Base-by-base conservation (phyloP, 2,329 filamentous ascomycete species). In the Massarina eburnea region DNA sequence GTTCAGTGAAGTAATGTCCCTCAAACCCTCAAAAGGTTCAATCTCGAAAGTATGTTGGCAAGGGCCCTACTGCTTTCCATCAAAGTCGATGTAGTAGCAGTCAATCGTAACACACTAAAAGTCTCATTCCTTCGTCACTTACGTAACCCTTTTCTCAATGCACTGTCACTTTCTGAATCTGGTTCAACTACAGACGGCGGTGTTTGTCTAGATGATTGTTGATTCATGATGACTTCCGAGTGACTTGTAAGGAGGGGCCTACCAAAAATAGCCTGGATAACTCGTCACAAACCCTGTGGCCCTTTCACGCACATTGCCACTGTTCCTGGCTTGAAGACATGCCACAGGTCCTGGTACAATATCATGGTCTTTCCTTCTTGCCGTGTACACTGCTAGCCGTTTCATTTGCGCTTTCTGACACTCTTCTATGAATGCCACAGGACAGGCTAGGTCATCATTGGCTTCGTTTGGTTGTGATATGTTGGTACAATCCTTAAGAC, bases 41-140 rank as follows among this genome's bases (percentile, higher is more conserved):
- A 71, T 51, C 0, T 45, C 15, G n/a, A 68, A 61, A 0, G 7
- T 41, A 1, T 46, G 53, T 1, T 2, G 9, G 0, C 68, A 60
- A 0, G 66, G 66, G 0, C 67, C 67, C 1, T 68, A 38, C 1
- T 41, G 17, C 3, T 54, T 54, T 0, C 68, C 68, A 26, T 71
- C 64, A 40, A 67, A 71, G 40, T 69, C 57, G 14, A 68, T 50
- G 20, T 60, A 57, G 12, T 62, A 54, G 24, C 45, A 48, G n/a
- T 15, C 18, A 8, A 48, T 36, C 8, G 27, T 35, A 5, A 48
- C 22, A 3, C 20, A 24, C 14, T n/a, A n/a, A n/a, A n/a, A n/a
- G 30, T 7, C 33, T 20, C 14, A 10, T 37, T 14, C 2, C 15
- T 10, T 12, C 32, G 18, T 24, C 3, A 3, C 8, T 14, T 30